phyloP scores from a whole-genome alignment of 495 filamentous ascomycete genomes.

The Tuber borchii region DNA sequence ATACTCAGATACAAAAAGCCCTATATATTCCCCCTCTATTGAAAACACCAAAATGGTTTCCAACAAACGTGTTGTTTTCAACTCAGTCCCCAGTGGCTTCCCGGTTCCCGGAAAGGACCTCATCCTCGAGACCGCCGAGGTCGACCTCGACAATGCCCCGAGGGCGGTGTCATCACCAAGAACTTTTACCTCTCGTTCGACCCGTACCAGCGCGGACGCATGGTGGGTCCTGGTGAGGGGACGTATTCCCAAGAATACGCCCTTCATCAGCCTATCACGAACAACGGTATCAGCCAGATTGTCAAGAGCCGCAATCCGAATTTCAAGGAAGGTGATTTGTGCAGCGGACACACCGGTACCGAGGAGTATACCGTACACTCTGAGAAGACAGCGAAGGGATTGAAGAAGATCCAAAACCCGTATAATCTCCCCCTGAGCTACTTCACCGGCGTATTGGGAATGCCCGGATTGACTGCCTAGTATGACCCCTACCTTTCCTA shows the following conservation, averaged over 20 bases:
- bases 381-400: constrained; percentile 33
- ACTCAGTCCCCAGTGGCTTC: constrained; percentile 58
- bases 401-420: constrained; percentile 54
- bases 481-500: constrained; percentile 7
- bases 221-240: constrained; percentile 49
- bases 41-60: constrained; percentile 44
- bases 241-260: constrained; percentile 59
- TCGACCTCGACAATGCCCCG: constrained; percentile 59
- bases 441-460: constrained; percentile 70
- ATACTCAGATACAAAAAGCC: background rate
- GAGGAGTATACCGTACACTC: constrained; percentile 56
- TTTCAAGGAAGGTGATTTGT: constrained; percentile 61
- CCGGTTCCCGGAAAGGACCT: constrained; percentile 70
- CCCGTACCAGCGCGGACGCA: constrained; percentile 67
- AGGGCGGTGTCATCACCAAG: constrained; percentile 63
- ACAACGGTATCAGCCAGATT: constrained; percentile 55
- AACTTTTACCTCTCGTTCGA: constrained; percentile 77
- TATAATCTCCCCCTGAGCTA: constrained; percentile 57
- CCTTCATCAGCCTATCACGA: constrained; percentile 55
- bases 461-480: constrained; percentile 83
- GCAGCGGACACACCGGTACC: constrained; percentile 54
- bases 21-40: background rate
- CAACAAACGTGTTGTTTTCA: constrained; percentile 82
- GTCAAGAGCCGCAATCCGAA: constrained; percentile 57
- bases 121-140: constrained; percentile 56